Conservation (phyloP, 805 yeast species). For the Ogataea nakhonphanomensis region DNA sequence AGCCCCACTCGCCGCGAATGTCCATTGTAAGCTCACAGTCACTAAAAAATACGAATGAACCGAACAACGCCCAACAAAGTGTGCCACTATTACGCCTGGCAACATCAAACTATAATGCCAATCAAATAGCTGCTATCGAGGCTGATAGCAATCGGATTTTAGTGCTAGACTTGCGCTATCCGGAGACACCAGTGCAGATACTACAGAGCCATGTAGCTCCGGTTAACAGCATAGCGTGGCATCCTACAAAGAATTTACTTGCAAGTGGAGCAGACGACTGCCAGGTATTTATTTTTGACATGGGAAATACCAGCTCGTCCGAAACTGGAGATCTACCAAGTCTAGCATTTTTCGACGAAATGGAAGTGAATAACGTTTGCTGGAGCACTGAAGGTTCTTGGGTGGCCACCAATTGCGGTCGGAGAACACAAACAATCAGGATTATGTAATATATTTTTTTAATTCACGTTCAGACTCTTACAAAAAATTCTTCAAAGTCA, state of each 20-base stretch:
- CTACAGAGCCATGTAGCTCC: slow-evolving; percentile 66
- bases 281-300: slow-evolving; percentile 69
- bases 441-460: not conserved
- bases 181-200: slow-evolving; percentile 74
- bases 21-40: slow-evolving; percentile 6
- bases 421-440: slow-evolving; percentile 61
- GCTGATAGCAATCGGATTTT: slow-evolving; percentile 62
- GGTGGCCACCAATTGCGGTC: slow-evolving; percentile 74
- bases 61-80: slow-evolving; percentile 25
- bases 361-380: slow-evolving; percentile 73
- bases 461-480: not conserved
- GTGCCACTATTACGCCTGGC: slow-evolving; percentile 72
- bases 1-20: slow-evolving; percentile 44
- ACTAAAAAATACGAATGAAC: not conserved
- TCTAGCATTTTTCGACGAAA: slow-evolving; percentile 53
- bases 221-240: slow-evolving; percentile 79
- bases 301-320: slow-evolving; percentile 19
- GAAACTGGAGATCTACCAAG: slow-evolving; percentile 24
- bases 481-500: slow-evolving; percentile 1
- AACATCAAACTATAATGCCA: slow-evolving; percentile 75
- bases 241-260: slow-evolving; percentile 65
- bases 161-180: slow-evolving; percentile 80
- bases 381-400: slow-evolving; percentile 77
- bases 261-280: slow-evolving; percentile 70
- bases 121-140: slow-evolving; percentile 80